Conservation (phyloP, 768 basidiomycete species). For the Lentinula guzmanii region DNA sequence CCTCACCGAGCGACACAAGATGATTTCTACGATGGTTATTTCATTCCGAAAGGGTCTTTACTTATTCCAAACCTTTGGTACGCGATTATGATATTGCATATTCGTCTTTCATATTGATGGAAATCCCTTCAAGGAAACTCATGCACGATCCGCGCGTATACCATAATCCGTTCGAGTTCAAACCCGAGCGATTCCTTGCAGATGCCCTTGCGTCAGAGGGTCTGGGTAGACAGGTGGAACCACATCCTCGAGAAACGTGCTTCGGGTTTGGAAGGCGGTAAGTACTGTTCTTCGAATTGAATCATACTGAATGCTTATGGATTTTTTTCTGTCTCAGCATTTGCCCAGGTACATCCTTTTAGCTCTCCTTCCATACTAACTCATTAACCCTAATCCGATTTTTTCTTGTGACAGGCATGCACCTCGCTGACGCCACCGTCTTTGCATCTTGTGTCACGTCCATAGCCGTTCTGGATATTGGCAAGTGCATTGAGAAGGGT, state of each 20-base stretch:
- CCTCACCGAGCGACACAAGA: constrained; percentile 55
- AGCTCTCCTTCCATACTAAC: neutral
- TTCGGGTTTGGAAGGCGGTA: constrained; percentile 71
- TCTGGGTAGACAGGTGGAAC: constrained; percentile 32
- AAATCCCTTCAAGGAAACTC: constrained; percentile 33
- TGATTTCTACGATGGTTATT: constrained; percentile 56
- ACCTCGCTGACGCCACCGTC: constrained; percentile 49
- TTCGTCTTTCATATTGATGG: constrained; percentile 2
- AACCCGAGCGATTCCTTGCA: constrained; percentile 53
- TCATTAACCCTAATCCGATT: constrained; percentile 9
- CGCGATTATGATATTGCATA: neutral
- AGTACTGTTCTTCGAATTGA: constrained; percentile 13
- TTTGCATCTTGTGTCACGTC: constrained; percentile 48
- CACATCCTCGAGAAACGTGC: constrained; percentile 53
- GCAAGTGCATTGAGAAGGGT: constrained; percentile 39
- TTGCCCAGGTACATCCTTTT: constrained; percentile 36
- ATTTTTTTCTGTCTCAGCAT: constrained; percentile 17
- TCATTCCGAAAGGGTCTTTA: constrained; percentile 53
- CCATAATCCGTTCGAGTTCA: constrained; percentile 46
- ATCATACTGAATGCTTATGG: neutral
- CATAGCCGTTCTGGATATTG: constrained; percentile 46
- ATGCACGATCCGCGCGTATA: constrained; percentile 51
- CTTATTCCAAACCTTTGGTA: constrained; percentile 49
- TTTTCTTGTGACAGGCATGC: constrained; percentile 29
- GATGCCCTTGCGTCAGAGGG: constrained; percentile 21